A percentile compares a stretch with the other conserved stretches of the same genome.
These are phyloP conservation scores for Scheffersomyces titani DNA, from an alignment of 1,139 yeast genomes.

Conservation along the genomic window DNA sequence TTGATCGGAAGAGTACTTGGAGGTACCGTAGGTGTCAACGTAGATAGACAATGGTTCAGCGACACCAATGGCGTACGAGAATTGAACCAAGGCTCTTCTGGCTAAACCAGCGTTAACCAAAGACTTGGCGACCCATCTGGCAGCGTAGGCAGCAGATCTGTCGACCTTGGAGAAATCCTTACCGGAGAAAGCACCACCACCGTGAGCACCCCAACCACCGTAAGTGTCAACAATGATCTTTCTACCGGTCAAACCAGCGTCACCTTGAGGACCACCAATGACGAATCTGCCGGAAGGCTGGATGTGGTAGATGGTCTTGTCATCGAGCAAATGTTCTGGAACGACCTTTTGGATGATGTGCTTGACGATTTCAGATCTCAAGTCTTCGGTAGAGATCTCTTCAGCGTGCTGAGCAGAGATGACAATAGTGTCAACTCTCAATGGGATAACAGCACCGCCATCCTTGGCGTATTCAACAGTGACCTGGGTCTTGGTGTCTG, in stretches of 20 bases:
- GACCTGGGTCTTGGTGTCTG: conserved; percentile 99
- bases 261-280: conserved; percentile 99
- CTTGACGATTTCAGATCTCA: conserved; percentile 73
- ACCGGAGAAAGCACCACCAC: conserved; percentile 99
- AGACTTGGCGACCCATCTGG: conserved; percentile 99
- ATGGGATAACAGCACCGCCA: conserved; percentile 92
- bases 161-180: conserved; percentile 99
- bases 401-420: conserved; percentile 98
- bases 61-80: conserved; percentile 99
- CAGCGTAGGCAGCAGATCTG: conserved; percentile 99
- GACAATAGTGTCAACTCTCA: conserved; percentile 96
- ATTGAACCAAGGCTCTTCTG: conserved; percentile 96
- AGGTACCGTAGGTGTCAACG: conserved; percentile 98
- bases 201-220: conserved; percentile 99
- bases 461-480: conserved; percentile 94
- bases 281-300: conserved; percentile 99
- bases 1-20: conserved; percentile 83
- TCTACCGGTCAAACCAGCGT: conserved; percentile 99
- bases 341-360: conserved; percentile 90
- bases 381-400: conserved; percentile 87
- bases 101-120: conserved; percentile 93
- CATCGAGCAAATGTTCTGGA: conserved; percentile 88
- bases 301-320: conserved; percentile 93
- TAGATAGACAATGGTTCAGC: conserved; percentile 98
- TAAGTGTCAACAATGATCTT: conserved; percentile 99